Base-by-base conservation (phyloP, 257 asterid species). In the Salvia hispanica region DNA sequence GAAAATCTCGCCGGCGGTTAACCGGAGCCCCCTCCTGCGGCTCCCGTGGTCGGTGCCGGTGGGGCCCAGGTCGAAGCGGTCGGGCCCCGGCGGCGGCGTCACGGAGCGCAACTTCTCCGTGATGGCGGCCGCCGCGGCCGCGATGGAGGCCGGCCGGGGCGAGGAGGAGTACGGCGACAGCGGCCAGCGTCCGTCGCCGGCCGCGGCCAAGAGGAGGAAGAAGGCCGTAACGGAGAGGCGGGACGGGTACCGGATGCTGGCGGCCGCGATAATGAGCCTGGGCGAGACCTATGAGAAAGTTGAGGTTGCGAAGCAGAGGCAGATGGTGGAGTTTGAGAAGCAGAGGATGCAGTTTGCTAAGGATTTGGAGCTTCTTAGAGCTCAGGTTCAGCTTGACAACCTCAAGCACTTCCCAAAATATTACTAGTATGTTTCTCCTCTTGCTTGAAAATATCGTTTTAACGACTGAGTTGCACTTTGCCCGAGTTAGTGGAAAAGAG, bases 241-340 rank as follows among this genome's bases (percentile, higher is more conserved):
- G 0, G 82, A 84, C 9, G 98, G 98, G 62, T 83, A 65, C 48
- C 40, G 58, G 71, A 74, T 72, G 65, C 62, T 93, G 77, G 97
- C 95, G 2, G 92, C 83, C 64, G 93, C 96, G 4, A 83, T 93
- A 28, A 76, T 80, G 55, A 83, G 84, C 25, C 77, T 93, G n/a
- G 92, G 80, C 2, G 73, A 77, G 48, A 81, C 84, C 43, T 93
- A 90, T 57, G 84, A 82, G 85, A 90, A 82, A 67, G 97, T 93
- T 39, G 98, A 90, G 78, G 86, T 61, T 81, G 87, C 84, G 11
- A 93, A 93, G 64, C 96, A 86, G 82, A 71, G 88, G 76, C 97
- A 88, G 75, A 78, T 93, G 86, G 82, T 90, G 85, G 98, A 93
- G 70, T 62, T 88, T 77, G 98, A 92, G 91, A 90, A 88, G 73